Evolutionary conservation across 179 eudicot species (phyloP).

Genomic region (Heliamphora pulchella): DNA sequence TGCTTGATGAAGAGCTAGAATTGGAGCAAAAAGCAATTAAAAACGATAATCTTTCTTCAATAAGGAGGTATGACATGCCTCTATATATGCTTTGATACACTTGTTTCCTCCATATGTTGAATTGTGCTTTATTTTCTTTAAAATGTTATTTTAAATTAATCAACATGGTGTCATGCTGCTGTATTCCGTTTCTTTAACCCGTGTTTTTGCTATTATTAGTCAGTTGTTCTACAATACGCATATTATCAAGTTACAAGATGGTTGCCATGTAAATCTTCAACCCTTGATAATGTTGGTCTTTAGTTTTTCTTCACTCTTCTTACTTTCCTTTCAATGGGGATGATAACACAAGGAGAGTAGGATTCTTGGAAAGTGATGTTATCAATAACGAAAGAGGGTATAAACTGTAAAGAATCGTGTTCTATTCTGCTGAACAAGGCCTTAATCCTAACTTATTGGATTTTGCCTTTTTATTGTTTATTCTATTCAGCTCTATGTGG

Average conservation of each 20-base stretch:
- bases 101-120: not conserved
- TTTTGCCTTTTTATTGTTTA: not conserved
- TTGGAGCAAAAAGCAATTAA: constrained; percentile 40
- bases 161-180: not conserved
- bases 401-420: too few relatives aligned
- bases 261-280: not conserved
- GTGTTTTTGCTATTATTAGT: not conserved
- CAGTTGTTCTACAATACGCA: not conserved
- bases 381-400: too few relatives aligned
- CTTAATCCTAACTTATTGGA: not conserved
- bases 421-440: constrained; percentile 8
- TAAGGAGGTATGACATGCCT: constrained; percentile 45
- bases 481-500: too few relatives aligned
- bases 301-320: not conserved
- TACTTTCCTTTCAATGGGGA: not conserved
- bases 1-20: constrained; percentile 96
- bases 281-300: not conserved
- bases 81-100: not conserved
- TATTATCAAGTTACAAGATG: not conserved
- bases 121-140: not conserved
- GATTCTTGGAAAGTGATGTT: not conserved
- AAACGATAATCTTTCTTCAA: constrained; percentile 31
- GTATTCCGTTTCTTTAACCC: not conserved
- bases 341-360: not conserved
- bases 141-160: not conserved